Conservation (phyloP, 176 grass and related monocot species). For the Otatea glauca region DNA sequence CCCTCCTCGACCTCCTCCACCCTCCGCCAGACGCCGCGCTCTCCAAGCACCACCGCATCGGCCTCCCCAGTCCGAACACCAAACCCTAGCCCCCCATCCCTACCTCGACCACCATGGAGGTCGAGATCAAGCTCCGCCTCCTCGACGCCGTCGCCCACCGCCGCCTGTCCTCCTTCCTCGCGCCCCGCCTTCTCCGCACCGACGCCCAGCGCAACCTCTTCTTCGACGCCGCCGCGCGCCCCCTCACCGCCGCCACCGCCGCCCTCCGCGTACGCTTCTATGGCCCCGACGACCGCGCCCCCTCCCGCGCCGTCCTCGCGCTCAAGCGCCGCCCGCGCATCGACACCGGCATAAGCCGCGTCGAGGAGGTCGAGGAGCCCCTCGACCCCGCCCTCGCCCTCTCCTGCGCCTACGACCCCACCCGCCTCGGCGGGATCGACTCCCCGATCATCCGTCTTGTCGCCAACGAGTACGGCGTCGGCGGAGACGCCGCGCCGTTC, state of each 20-base stretch:
- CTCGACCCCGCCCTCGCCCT: conserved; percentile 70
- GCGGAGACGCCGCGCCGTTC: conserved; percentile 44
- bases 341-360: conserved; percentile 71
- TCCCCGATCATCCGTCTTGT: conserved; percentile 73
- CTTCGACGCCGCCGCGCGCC: conserved; percentile 70
- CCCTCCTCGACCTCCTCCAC: conserved; percentile 66
- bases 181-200: conserved; percentile 62
- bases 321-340: conserved; percentile 78
- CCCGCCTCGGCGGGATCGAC: conserved; percentile 55
- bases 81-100: conserved; percentile 24
- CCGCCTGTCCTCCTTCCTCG: conserved; percentile 71
- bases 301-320: conserved; percentile 66
- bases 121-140: conserved; percentile 87
- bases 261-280: conserved; percentile 80
- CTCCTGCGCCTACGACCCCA: conserved; percentile 64
- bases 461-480: conserved; percentile 61
- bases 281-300: conserved; percentile 42
- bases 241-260: conserved; percentile 62
- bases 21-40: conserved; percentile 59
- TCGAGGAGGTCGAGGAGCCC: conserved; percentile 86
- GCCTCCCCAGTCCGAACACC: conserved; percentile 39
- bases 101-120: conserved; percentile 55
- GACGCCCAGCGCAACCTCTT: conserved; percentile 79
- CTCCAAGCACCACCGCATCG: conserved; percentile 74
- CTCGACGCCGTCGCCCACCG: conserved; percentile 70